Base-by-base conservation (phyloP, 495 filamentous ascomycete genomes). In the Copromyces sp. region DNA sequence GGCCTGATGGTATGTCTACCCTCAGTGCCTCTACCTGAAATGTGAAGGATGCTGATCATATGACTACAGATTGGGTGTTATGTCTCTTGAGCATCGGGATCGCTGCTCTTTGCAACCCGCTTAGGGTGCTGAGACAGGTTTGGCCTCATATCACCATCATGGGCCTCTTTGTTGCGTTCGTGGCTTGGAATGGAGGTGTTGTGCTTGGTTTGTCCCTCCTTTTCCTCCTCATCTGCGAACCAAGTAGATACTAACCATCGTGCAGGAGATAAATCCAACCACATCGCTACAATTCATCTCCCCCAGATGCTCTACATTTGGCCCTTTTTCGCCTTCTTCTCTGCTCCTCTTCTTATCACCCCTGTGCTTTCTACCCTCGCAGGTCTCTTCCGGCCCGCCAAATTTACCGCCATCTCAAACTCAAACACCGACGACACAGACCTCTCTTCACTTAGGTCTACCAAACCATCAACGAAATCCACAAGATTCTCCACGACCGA, bases 251-350 rank as follows among this genome's bases (percentile, higher is more conserved):
- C 65, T 76, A 38, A 73, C 41, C 8, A 47, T 9, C 9, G 41
- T 1, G 2, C 70, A 93, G 91, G 93, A 20, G 96, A 99, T 81
- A 97, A 98, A 83, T 90, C 92, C 37, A 97, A 97, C 77, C 95
- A 99, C 78, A 84, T 94, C 72, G 93, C 94, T 4, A 93, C 93
- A 8, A 80, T 98, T 24, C 96, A 99, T 77, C 80, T 97, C 59
- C 86, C 95, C 3, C 95, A 99, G 80, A 91, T 98, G 88, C 90
- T 98, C 41, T 99, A 99, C 80, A 89, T 98, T 77, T 95, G 93
- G 90, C 90, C 94, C 2, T 93, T 95, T 78, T 88, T 95, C 40
- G 78, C 85, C 41, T 97, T 97, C 84, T 97, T 97, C 84, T 97
- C 95, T 1, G 89, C 88, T 70, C 95, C 95, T 1, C 83, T 98